Conservation (phyloP, 306 rosid species). For the Lathyrus tuberosus region DNA sequence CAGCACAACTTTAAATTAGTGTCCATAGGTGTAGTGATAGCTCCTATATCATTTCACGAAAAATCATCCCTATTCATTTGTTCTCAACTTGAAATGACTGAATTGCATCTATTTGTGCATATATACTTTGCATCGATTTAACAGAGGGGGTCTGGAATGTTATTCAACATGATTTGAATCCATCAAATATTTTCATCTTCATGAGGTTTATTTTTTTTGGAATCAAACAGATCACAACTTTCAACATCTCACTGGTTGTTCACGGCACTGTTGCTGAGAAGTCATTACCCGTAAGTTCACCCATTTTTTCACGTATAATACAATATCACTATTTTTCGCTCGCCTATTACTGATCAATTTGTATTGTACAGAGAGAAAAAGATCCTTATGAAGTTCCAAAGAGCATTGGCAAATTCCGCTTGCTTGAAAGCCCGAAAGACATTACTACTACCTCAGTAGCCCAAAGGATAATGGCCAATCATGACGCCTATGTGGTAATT, state of each 20-base stretch:
- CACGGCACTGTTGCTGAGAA: conserved; percentile 88
- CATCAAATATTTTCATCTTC: conserved; percentile 33
- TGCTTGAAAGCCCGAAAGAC: conserved; percentile 86
- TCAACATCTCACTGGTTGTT: conserved; percentile 80
- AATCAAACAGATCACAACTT: conserved; percentile 82
- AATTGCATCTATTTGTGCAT: conserved; percentile 1
- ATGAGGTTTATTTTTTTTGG: conserved; percentile 26
- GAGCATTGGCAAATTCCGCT: conserved; percentile 79
- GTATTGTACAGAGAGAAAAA: conserved; percentile 55
- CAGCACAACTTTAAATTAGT: background rate
- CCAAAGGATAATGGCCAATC: conserved; percentile 88
- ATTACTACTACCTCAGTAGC: conserved; percentile 82
- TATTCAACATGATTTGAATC: conserved; percentile 21
- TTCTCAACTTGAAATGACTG: conserved; percentile 21
- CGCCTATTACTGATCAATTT: conserved; percentile 32
- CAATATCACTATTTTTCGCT: conserved; percentile 17
- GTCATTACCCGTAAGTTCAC: conserved; percentile 56
- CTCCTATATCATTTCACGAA: background rate
- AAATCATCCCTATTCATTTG: conserved; percentile 25
- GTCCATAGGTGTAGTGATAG: background rate
- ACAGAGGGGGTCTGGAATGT: conserved; percentile 2
- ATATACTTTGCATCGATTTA: conserved; percentile 19
- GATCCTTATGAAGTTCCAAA: conserved; percentile 85
- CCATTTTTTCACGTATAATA: conserved; percentile 16
- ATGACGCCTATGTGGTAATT: conserved; percentile 84